Evolutionary conservation across 2,329 filamentous ascomycete species (phyloP), one percentile per base, ranked within the genome.

Genomic region (Ophiostoma ulmi): DNA sequence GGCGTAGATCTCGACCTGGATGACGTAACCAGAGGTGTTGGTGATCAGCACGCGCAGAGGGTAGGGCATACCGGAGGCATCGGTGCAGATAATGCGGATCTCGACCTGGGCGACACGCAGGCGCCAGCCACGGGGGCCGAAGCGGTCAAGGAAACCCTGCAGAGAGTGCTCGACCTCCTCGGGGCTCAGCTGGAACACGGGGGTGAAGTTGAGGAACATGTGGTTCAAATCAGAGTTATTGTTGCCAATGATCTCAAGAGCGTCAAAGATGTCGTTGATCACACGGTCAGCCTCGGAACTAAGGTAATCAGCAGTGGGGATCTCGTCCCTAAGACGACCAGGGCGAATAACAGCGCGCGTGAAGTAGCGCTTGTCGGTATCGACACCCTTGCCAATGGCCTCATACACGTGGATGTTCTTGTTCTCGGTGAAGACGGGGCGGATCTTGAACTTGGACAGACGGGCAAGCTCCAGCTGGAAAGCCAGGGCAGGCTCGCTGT

Each of bases 171-270:
- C 93, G 20, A 99, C 93, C 82, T 97, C 93, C 72, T 88, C 83
- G 3, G 95, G 94, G 77, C 93, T 86, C 67, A 99, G 88, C 79
- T 93, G 92, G 89, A 99, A 98, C 72, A 97, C 92, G 11, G 94
- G 93, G 0, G 93, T 95, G 84, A 99, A 99, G 87, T 99, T 98
- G 86, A 99, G 95, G 85, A 99, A 99, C 86, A 99, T 95, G 83
- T 99, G 95, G 86, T 99, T 99, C 78, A 99, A 87, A 85, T 99
- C 95, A 69, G 95, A 97, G 84, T 97, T 96, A 84, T 97, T 98
- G 86, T 97, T 97, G 78, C 95, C 95, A 78, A 97, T 96, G 76
- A 99, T 97, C 85, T 99, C 95, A 72, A 99, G 85, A 64, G 95
- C 95, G 78, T 99, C 95, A 69, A 98, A 88, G 77, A 99, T 98